These are phyloP conservation scores for Aspergillus fructus DNA, from an alignment of 2,329 filamentous ascomycete species.

Conservation along the genomic window DNA sequence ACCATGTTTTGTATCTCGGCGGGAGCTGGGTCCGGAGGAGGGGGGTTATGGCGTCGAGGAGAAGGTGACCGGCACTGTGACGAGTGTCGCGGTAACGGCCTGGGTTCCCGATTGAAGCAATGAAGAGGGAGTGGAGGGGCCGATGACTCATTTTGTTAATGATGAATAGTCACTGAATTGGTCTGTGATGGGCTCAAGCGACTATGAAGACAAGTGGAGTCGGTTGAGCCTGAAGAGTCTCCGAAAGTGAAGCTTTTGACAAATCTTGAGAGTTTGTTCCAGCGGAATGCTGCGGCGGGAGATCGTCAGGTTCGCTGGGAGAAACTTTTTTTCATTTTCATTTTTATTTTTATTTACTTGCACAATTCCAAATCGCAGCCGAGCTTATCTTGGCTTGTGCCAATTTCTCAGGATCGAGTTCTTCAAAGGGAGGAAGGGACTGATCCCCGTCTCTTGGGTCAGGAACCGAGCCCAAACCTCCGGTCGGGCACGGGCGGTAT, in stretches of 20 bases:
- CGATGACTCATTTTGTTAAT: slow-evolving; percentile 6
- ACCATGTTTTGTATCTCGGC: slow-evolving; percentile 51
- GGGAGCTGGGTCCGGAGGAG: slow-evolving; percentile 54
- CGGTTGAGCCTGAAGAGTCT: background rate
- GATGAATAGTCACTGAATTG: too few relatives aligned
- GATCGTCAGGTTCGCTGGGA: slow-evolving; percentile 3
- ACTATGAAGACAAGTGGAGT: background rate
- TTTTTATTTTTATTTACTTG: background rate
- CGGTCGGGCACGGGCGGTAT: background rate
- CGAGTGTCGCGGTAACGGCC: slow-evolving; percentile 70
- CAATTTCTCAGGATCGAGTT: background rate
- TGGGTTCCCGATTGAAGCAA: slow-evolving; percentile 87
- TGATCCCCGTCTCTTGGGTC: background rate
- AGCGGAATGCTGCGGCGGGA: slow-evolving; percentile 8
- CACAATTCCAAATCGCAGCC: background rate
- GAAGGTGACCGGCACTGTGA: slow-evolving; percentile 82
- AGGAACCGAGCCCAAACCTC: background rate
- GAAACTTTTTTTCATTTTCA: background rate
- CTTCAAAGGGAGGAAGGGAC: background rate
- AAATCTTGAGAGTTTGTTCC: background rate
- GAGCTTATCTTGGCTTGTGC: background rate
- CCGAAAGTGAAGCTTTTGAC: background rate
- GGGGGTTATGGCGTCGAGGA: slow-evolving; percentile 62
- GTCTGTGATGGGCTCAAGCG: too few relatives aligned
- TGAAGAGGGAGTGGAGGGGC: slow-evolving; percentile 56